Percentiles rank a stretch among this genome's conserved stretches.
phyloP scores from a whole-genome alignment of 1,139 yeast species.

The Diutina scorzettiae region DNA sequence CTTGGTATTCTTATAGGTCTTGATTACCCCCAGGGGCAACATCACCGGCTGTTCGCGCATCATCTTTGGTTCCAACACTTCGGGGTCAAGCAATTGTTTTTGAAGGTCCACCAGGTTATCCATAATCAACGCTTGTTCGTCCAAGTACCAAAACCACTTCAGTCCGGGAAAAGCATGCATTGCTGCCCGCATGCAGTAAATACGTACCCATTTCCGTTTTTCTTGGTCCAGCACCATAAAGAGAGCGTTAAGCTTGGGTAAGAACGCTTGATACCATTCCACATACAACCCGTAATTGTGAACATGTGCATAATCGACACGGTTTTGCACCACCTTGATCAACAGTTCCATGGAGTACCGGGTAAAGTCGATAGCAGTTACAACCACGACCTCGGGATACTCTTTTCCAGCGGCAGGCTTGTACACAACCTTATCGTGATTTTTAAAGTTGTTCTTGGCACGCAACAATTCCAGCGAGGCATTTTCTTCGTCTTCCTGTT shows the following conservation, averaged over 20 bases:
- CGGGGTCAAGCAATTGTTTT: constrained; percentile 44
- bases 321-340: constrained; percentile 60
- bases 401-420: constrained; percentile 21
- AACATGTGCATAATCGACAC: constrained; percentile 67
- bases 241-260: constrained; percentile 40
- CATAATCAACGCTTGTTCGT: constrained; percentile 64
- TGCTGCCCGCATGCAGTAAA: constrained; percentile 61
- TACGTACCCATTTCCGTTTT: constrained; percentile 45
- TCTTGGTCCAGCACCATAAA: constrained; percentile 23
- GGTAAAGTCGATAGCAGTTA: constrained; percentile 72
- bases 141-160: constrained; percentile 76
- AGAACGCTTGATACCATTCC: constrained; percentile 74
- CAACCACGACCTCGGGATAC: constrained; percentile 62
- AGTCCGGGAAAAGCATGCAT: constrained; percentile 80
- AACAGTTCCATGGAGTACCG: constrained; percentile 49
- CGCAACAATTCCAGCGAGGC: constrained; percentile 23
- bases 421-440: constrained; percentile 52
- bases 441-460: constrained; percentile 48
- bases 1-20: constrained; percentile 51
- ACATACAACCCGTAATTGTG: constrained; percentile 71
- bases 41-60: constrained; percentile 57
- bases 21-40: constrained; percentile 56
- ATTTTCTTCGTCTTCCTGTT: constrained; percentile 30
- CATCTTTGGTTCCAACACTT: constrained; percentile 45
- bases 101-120: constrained; percentile 45